phyloP scores from a whole-genome alignment of 139 green algal species.

The Chlamydomonas incerta region DNA sequence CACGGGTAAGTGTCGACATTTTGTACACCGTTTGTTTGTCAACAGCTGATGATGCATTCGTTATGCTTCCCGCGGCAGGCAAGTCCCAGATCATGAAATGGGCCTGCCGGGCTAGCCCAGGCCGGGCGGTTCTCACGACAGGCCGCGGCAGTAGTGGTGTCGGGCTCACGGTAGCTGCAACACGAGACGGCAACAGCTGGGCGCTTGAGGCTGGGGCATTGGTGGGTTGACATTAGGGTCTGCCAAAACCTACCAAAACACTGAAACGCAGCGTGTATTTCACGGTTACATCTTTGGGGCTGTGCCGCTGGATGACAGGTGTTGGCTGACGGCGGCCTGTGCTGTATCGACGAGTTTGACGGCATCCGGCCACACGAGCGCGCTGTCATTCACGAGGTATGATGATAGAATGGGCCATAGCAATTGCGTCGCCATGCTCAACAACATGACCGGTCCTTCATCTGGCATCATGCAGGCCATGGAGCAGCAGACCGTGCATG shows the following conservation, averaged over 20 bases:
- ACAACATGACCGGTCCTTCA: too few species aligned
- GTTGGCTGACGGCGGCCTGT: conserved; percentile 91
- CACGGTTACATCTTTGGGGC: neutral
- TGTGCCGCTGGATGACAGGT: conserved; percentile 48
- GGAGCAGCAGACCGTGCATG: conserved; percentile 94
- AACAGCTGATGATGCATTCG: too few species aligned
- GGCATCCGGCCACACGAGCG: conserved; percentile 75
- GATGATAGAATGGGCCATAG: too few species aligned
- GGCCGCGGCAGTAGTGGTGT: conserved; percentile 78
- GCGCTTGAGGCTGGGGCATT: conserved; percentile 88
- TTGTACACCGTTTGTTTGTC: too few species aligned
- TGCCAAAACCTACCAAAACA: too few species aligned
- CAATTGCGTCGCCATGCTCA: too few species aligned
- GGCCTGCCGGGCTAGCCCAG: conserved; percentile 67
- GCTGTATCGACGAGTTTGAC: conserved; percentile 94
- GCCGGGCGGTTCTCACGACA: conserved; percentile 79
- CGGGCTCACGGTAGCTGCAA: conserved; percentile 86
- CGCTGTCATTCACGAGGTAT: conserved; percentile 84
- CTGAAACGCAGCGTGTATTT: too few species aligned
- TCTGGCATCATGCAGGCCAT: conserved; percentile 71
- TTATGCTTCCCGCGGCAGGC: too few species aligned
- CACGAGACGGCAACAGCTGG: conserved; percentile 86
- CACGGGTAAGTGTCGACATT: conserved; percentile 57
- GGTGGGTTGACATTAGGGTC: too few species aligned
- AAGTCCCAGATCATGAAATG: conserved; percentile 88